Base-by-base conservation (phyloP, 306 rosid genomes). In the Glycyrrhiza uralensis region DNA sequence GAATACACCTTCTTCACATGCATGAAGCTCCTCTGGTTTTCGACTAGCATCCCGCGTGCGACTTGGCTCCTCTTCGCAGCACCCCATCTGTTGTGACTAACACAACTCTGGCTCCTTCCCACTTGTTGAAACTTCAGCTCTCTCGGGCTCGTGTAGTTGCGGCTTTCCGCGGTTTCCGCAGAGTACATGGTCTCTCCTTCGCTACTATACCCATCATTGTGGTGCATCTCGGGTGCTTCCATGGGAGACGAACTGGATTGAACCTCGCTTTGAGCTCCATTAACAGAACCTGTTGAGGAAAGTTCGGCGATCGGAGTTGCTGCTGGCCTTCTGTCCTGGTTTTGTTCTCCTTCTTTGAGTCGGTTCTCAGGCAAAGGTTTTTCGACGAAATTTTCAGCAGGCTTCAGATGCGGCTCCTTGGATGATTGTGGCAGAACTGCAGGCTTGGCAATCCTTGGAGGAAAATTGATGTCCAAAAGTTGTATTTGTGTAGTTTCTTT, bases 181-280 rank as follows among this genome's bases (percentile, higher is more conserved):
- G 99, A 95, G 79, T 95, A 95, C 99, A 95, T 91, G 0, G 99
- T 95, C 89, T 95, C 97, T 69, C 87, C 97, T 80, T 95, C 99
- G 0, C 96, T 92, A 75, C 96, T 85, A 17, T 88, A 88, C 32
- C 82, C 96, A 23, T 89, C 78, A n/a, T n/a, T n/a, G n/a, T n/a
- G n/a, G 39, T 81, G 96, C 91, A 87, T 74, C 65, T 76, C 82
- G 2, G 81, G 64, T 65, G 73, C 85, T 29, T 86, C 88, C 0
- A 78, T 44, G 0, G 89, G 97, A 32, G 93, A 87, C 4, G 96
- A 85, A 78, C 95, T 86, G 58, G 96, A 91, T 72, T 83, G 96
- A 65, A 88, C 91, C 80, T 86, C 97, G 5, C 96, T 89, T 44
- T 56, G 88, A 6, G 78, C 96, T 51, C 82, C 92, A 64, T 88